Base-by-base conservation (phyloP, 2,329 filamentous ascomycete species). In the Cadophora sp. region DNA sequence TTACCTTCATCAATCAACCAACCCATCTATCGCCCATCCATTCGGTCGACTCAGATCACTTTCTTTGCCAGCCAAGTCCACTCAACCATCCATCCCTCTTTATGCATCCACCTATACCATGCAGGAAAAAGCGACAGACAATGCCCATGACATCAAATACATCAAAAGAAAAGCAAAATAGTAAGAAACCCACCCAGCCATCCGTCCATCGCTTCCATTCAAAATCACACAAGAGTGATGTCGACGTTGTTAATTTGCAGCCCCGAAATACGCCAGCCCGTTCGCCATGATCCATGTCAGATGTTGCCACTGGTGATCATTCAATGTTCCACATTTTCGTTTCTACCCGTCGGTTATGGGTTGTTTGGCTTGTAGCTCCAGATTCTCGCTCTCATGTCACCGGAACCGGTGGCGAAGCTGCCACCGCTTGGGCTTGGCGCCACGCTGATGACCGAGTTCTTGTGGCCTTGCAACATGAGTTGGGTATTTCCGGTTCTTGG, bases 381-480 rank as follows among this genome's bases (percentile, higher is more conserved):
- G 82, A 99, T 98, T 77, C 96, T 91, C 65, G 96, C 96, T 79
- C 95, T 92, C 93, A 97, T 97, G 79, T 99, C 96, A 76, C 96
- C 96, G 74, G 94, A 97, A 70, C 96, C 96, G 5, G 96, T 99
- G 50, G 96, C 96, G 79, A 99, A 99, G 78, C 93, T 91, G 72
- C 90, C 89, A 68, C 94, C 94, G 55, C 71, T 73, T 19, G 96
- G 96, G 80, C 94, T 97, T 26, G 96, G 96, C 1, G 96, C 95
- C 63, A 99, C 96, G 2, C 94, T 97, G 76, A 98, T 98, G 75
- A 99, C 96, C 12, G 93, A 97, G 82, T 98, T 98, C 86, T 98
- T 98, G 80, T 99, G 96, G 29, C 96, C 96, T 81, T 98, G 96
- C 70, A 99, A 87, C 96, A 98, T 98, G 79, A 99, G 91, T 82